Conservation (phyloP, 2,329 filamentous ascomycete genomes). For the Aspergillus awamori region DNA sequence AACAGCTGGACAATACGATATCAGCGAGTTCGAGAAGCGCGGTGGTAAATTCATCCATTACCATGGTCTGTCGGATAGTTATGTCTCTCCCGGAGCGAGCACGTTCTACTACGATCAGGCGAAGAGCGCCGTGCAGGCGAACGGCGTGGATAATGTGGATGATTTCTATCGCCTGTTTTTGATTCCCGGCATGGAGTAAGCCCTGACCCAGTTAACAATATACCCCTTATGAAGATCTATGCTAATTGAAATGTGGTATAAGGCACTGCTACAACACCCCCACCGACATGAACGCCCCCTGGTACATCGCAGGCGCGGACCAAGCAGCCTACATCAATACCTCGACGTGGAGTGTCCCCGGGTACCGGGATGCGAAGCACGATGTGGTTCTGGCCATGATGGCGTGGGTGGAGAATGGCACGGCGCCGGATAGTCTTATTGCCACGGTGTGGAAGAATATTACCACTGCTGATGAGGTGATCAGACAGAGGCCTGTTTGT, state of each 20-base stretch:
- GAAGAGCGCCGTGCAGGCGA: neutral
- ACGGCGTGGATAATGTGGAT: neutral
- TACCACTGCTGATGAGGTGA: neutral
- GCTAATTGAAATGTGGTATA: neutral
- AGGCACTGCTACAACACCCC: constrained; percentile 1
- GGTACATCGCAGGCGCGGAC: constrained; percentile 2
- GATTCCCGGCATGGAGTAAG: neutral
- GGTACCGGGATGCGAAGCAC: neutral
- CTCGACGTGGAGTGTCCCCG: neutral
- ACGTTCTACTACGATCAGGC: neutral
- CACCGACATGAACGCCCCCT: neutral
- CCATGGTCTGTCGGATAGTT: neutral
- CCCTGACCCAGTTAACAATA: too few species aligned
- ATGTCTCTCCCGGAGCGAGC: neutral
- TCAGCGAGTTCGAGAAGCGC: neutral
- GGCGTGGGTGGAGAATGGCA: constrained; percentile 5
- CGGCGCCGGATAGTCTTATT: neutral
- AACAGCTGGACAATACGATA: neutral
- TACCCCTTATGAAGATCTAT: too few species aligned
- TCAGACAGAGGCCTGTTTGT: neutral
- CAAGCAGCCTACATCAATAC: neutral
- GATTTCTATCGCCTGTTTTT: neutral
- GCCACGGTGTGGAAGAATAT: neutral
- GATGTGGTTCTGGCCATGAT: constrained; percentile 1
- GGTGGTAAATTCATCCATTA: neutral